Conservation (phyloP, 345 rosid genomes). For the Salix purpurea region DNA sequence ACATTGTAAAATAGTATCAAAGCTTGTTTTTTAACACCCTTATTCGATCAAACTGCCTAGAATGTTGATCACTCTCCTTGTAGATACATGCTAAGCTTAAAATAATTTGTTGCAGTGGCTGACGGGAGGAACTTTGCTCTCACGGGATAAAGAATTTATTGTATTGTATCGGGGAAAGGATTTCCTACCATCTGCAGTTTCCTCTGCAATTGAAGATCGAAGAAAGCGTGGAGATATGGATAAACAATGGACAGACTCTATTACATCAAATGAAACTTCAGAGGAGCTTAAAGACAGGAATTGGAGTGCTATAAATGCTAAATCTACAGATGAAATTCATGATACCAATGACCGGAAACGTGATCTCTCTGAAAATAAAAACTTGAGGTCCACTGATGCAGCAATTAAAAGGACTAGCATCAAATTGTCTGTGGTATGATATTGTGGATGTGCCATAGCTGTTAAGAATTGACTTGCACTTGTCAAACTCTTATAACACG, state of each 20-base stretch:
- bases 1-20: too few species aligned
- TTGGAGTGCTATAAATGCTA: conserved; percentile 1
- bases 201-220: conserved; percentile 76
- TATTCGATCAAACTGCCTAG: too few species aligned
- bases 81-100: conserved; percentile 18
- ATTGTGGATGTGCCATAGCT: conserved; percentile 17
- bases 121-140: conserved; percentile 78
- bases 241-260: conserved; percentile 25
- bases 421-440: conserved; percentile 67
- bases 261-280: conserved; percentile 17
- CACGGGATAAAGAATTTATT: conserved; percentile 79
- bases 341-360: conserved; percentile 16
- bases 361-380: conserved; percentile 25
- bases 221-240: conserved; percentile 41
- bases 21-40: too few species aligned
- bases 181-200: conserved; percentile 82
- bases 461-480: conserved; percentile 1
- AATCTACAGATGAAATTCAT: conserved; percentile 20
- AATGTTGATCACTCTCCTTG: too few species aligned
- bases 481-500: conserved; percentile 5
- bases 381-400: conserved; percentile 43
- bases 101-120: conserved; percentile 56
- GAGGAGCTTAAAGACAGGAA: conserved; percentile 19
- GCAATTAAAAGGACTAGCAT: conserved; percentile 49
- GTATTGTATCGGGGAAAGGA: conserved; percentile 92